phyloP scores from a whole-genome alignment of 176 grass and related monocot genomes.

The Miscanthus lutarioriparius region DNA sequence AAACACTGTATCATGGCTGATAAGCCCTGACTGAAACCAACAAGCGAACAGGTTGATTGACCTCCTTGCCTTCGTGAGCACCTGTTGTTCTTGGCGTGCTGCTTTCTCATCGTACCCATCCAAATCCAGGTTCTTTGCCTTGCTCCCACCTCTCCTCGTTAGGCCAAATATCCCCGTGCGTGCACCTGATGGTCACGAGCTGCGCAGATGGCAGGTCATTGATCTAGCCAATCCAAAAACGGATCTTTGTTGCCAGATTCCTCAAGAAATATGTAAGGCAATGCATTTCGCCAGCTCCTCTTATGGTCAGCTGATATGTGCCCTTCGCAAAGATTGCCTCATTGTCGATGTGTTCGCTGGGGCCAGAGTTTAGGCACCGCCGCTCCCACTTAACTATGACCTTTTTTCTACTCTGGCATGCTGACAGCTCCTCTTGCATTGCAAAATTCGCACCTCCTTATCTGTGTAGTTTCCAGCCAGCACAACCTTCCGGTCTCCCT shows the following conservation, averaged over 20 bases:
- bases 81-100: slow-evolving; percentile 43
- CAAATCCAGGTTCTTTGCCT: not conserved
- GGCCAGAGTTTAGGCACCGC: slow-evolving; percentile 22
- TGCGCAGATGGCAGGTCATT: slow-evolving; percentile 19
- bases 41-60: too few species aligned
- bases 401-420: slow-evolving; percentile 15
- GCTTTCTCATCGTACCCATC: slow-evolving; percentile 23
- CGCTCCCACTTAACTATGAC: not conserved
- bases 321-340: not conserved
- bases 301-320: slow-evolving; percentile 46
- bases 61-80: slow-evolving; percentile 36
- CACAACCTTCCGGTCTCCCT: not conserved
- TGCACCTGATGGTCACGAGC: not conserved
- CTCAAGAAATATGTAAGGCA: not conserved
- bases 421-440: slow-evolving; percentile 48
- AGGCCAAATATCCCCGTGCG: not conserved
- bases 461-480: not conserved
- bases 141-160: slow-evolving; percentile 39
- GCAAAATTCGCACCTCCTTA: slow-evolving; percentile 39
- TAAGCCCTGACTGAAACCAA: too few species aligned
- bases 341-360: slow-evolving; percentile 55
- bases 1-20: too few species aligned
- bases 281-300: slow-evolving; percentile 35
- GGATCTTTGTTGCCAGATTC: not conserved
- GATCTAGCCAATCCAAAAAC: slow-evolving; percentile 3